Conservation (phyloP, 257 asterid genomes). For the Catharanthus roseus region DNA sequence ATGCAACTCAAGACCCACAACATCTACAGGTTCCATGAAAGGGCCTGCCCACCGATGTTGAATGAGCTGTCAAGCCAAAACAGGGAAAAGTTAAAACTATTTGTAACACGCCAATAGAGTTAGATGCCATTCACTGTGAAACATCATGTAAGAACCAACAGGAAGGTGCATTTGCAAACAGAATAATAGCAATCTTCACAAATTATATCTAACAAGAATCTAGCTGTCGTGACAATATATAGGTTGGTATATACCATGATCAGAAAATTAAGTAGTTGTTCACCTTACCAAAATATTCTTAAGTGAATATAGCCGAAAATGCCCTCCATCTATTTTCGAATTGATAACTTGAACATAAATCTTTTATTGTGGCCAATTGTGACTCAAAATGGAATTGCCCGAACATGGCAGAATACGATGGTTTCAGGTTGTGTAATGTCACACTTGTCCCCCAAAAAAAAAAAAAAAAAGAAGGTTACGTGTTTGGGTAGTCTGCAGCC, state of each 20-base stretch:
- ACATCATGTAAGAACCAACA: background rate
- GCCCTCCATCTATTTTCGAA: too few relatives aligned
- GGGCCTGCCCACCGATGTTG: slow-evolving; percentile 89
- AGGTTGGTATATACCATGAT: background rate
- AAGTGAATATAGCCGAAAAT: too few relatives aligned
- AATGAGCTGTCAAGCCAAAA: slow-evolving; percentile 52
- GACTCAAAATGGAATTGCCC: too few relatives aligned
- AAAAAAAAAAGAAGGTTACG: too few relatives aligned
- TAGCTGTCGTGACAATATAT: background rate
- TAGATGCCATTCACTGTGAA: background rate
- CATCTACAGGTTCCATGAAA: slow-evolving; percentile 91
- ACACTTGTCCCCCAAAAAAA: too few relatives aligned
- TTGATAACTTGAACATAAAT: too few relatives aligned
- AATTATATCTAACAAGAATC: background rate
- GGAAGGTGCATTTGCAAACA: background rate
- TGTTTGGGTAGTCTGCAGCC: too few relatives aligned
- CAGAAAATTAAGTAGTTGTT: background rate
- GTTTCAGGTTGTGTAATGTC: too few relatives aligned
- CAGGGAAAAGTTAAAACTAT: background rate
- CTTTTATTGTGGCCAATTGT: too few relatives aligned
- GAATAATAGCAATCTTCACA: background rate
- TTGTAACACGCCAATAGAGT: background rate
- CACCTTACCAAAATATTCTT: too few relatives aligned
- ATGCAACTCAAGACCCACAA: slow-evolving; percentile 74
- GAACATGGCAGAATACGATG: too few relatives aligned